Percentiles rank a stretch among this genome's conserved stretches.
Evolutionary conservation across 768 basidiomycete genomes (phyloP).

Genomic region (Xerocomellus intermedius): DNA sequence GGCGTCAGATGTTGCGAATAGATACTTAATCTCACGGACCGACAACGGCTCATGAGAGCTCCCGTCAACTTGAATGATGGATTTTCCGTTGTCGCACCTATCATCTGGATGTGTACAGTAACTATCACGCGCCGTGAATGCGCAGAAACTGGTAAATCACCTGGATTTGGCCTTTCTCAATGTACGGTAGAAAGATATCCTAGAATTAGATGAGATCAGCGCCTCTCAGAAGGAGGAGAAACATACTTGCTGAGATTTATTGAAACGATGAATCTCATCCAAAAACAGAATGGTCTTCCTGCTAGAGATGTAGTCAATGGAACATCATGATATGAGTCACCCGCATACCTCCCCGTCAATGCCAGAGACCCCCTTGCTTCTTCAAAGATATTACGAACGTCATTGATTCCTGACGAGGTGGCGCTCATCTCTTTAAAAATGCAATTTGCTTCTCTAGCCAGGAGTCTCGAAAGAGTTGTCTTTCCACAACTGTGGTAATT

Average conservation of each 20-base stretch:
- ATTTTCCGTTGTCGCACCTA: conserved; percentile 89
- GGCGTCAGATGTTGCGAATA: conserved; percentile 14
- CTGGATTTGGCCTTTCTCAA: conserved; percentile 77
- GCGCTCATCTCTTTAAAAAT: conserved; percentile 77
- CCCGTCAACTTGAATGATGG: conserved; percentile 81
- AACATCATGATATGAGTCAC: background rate
- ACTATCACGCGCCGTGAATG: background rate
- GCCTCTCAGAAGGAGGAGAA: background rate
- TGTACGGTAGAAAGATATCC: conserved; percentile 79
- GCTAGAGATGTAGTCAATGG: conserved; percentile 4
- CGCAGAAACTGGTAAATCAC: conserved; percentile 26
- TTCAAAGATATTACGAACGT: conserved; percentile 72
- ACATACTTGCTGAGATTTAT: conserved; percentile 63
- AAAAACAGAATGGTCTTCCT: conserved; percentile 77
- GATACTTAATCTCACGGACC: conserved; percentile 42
- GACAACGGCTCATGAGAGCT: conserved; percentile 72
- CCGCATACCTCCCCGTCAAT: conserved; percentile 57
- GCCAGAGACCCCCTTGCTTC: conserved; percentile 67
- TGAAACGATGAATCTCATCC: conserved; percentile 84
- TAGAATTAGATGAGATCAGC: conserved; percentile 29
- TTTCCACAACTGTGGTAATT: conserved; percentile 54
- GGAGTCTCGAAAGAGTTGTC: conserved; percentile 71
- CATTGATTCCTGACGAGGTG: conserved; percentile 64
- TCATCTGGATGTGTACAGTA: conserved; percentile 40
- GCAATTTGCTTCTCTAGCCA: conserved; percentile 57